A percentile compares a stretch with the other conserved stretches of the same genome.
Conservation (phyloP, 2,329 filamentous ascomycete genomes). For the Calonectria henricotiae region DNA sequence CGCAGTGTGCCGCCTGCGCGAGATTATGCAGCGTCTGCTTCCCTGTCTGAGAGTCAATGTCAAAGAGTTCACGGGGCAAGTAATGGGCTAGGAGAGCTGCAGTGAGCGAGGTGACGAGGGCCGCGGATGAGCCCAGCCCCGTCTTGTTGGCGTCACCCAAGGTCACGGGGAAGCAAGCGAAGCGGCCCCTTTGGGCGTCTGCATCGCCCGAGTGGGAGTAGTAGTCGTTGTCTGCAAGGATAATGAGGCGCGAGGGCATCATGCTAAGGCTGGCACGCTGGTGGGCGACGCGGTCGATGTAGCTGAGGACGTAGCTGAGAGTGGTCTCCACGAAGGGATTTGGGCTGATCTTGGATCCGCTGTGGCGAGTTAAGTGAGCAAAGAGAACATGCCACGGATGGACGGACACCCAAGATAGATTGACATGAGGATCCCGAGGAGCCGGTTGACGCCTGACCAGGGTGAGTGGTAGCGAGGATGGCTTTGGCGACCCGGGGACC, state of each 20-base stretch:
- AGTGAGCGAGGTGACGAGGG: slow-evolving; percentile 90
- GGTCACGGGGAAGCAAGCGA: slow-evolving; percentile 84
- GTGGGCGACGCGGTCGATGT: slow-evolving; percentile 71
- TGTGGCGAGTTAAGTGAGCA: slow-evolving; percentile 52
- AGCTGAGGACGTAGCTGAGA: slow-evolving; percentile 88
- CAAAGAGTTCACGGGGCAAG: slow-evolving; percentile 72
- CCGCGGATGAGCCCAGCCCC: slow-evolving; percentile 93
- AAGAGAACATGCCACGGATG: slow-evolving; percentile 4
- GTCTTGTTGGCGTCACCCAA: slow-evolving; percentile 92
- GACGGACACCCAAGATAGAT: not conserved
- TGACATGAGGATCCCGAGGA: slow-evolving; percentile 20
- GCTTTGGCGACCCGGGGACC: not conserved
- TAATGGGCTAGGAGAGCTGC: slow-evolving; percentile 85
- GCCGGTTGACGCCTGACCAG: slow-evolving; percentile 24
- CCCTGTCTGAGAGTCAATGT: slow-evolving; percentile 70
- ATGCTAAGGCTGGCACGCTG: slow-evolving; percentile 67
- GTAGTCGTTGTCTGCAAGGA: slow-evolving; percentile 96
- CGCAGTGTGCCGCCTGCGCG: slow-evolving; percentile 93
- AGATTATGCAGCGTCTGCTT: slow-evolving; percentile 87
- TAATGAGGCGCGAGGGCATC: slow-evolving; percentile 82
- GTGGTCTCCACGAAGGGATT: slow-evolving; percentile 97
- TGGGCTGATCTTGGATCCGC: slow-evolving; percentile 63
- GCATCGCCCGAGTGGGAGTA: slow-evolving; percentile 77
- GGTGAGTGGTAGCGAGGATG: slow-evolving; percentile 14
- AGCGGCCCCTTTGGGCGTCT: slow-evolving; percentile 65